These are phyloP conservation scores for Dothiorella sarmentorum DNA, from an alignment of 2,329 filamentous ascomycete genomes.

Conservation along the genomic window DNA sequence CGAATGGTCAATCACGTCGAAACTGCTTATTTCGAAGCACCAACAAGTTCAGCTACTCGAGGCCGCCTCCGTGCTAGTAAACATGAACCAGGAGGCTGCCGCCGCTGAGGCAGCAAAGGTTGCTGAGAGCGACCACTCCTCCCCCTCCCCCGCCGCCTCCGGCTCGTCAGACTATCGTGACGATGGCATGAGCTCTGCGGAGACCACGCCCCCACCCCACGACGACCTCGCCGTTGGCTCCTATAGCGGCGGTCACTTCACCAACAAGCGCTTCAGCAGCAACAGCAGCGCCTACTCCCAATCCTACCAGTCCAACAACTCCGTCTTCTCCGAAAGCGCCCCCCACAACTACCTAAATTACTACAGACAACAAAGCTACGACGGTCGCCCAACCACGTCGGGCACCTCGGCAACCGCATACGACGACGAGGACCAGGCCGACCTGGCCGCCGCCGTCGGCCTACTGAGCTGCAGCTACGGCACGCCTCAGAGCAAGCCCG, in stretches of 20 bases:
- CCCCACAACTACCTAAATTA: conserved; percentile 54
- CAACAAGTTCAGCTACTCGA: conserved; percentile 98
- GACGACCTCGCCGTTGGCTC: conserved; percentile 60
- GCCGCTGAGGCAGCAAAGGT: conserved; percentile 58
- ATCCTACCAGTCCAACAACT: conserved; percentile 73
- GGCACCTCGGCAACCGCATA: conserved; percentile 56
- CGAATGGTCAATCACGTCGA: conserved; percentile 95
- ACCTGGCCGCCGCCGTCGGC: conserved; percentile 85
- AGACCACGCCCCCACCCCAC: conserved; percentile 82
- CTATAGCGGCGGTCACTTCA: conserved; percentile 30
- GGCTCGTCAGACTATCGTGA: conserved; percentile 71
- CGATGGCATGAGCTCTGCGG: conserved; percentile 75
- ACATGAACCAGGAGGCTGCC: conserved; percentile 71
- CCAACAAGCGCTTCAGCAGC: conserved; percentile 46
- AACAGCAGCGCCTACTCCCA: conserved; percentile 59
- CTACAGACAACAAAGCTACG: conserved; percentile 65
- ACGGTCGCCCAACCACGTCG: conserved; percentile 69
- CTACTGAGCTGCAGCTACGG: conserved; percentile 88
- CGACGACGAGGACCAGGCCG: conserved; percentile 71
- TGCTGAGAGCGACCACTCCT: conserved; percentile 75
- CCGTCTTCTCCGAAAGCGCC: conserved; percentile 54
- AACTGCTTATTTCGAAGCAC: conserved; percentile 97
- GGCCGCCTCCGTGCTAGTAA: conserved; percentile 90
- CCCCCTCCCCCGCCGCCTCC: conserved; percentile 75
- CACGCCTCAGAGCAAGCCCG: conserved; percentile 66